Evolutionary conservation across 192 early-diverging fungal genomes (phyloP).

Genomic region (Dissophora ornata): DNA sequence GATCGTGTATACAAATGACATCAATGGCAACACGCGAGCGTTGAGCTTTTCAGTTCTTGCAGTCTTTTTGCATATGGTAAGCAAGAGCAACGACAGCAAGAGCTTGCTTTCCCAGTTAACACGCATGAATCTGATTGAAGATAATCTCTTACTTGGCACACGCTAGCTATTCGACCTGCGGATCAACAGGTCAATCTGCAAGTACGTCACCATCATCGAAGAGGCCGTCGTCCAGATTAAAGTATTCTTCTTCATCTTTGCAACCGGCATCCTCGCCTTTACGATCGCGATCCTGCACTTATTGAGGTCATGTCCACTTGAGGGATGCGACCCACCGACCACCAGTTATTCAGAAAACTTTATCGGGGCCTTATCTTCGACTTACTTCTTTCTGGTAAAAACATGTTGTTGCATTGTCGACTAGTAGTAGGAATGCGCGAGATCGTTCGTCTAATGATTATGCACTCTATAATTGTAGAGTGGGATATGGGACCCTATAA

Average conservation of each 20-base stretch:
- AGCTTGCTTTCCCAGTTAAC: background rate
- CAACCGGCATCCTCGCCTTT: constrained; percentile 24
- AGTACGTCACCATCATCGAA: constrained; percentile 34
- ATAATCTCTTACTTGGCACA: too few species aligned
- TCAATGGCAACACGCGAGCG: background rate
- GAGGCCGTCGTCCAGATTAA: constrained; percentile 13
- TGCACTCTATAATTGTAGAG: constrained; percentile 6
- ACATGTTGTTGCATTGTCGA: too few species aligned
- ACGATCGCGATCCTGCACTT: constrained; percentile 24
- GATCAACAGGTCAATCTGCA: constrained; percentile 27
- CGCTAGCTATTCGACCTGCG: constrained; percentile 38
- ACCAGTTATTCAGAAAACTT: constrained; percentile 3
- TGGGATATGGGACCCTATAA: constrained; percentile 18
- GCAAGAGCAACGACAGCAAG: background rate
- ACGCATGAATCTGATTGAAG: too few species aligned
- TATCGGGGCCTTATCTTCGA: constrained; percentile 19
- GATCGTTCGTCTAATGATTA: background rate
- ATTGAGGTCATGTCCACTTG: background rate
- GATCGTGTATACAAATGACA: background rate
- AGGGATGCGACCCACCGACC: background rate
- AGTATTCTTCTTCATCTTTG: constrained; percentile 50
- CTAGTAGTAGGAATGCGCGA: too few species aligned
- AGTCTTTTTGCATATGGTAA: constrained; percentile 29
- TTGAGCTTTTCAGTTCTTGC: constrained; percentile 17
- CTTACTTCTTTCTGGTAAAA: constrained; percentile 40